Percentiles rank a stretch among this genome's conserved stretches.
These are phyloP conservation scores for Chytridiales sp. DNA, from an alignment of 371 early-diverging fungal species.

Conservation along the genomic window DNA sequence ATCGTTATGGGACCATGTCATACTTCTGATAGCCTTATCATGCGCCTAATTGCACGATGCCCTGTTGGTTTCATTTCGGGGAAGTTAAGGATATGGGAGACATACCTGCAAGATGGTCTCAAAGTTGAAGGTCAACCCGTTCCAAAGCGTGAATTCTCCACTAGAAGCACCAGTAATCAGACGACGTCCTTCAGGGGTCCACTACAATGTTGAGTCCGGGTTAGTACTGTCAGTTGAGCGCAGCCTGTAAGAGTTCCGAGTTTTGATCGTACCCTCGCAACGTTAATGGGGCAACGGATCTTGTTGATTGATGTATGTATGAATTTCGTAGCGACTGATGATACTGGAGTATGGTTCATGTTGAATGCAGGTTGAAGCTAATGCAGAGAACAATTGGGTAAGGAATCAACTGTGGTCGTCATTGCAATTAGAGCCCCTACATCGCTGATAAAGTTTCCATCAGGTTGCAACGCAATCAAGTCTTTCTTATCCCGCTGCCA, in stretches of 20 bases:
- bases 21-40: constrained; percentile 90
- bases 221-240: not conserved
- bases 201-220: constrained; percentile 51
- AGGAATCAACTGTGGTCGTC: not conserved
- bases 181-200: constrained; percentile 99
- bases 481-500: constrained; percentile 67
- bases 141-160: constrained; percentile 99
- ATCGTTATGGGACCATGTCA: constrained; percentile 98
- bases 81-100: constrained; percentile 8
- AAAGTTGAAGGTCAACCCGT: constrained; percentile 98
- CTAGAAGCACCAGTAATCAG: constrained; percentile 95
- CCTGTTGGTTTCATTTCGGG: not conserved
- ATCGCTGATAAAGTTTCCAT: constrained; percentile 82
- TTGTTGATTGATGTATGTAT: constrained; percentile 98
- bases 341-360: constrained; percentile 74
- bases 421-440: constrained; percentile 48
- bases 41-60: constrained; percentile 68
- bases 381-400: constrained; percentile 37
- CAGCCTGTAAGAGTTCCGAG: not conserved
- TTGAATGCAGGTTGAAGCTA: constrained; percentile 77
- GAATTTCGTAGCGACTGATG: constrained; percentile 87
- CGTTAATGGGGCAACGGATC: constrained; percentile 93
- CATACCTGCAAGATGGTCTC: constrained; percentile 96
- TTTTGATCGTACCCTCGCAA: constrained; percentile 67
- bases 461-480: constrained; percentile 69